Conservation (phyloP, 176 grass and related monocot genomes). For the Carex littledalei region DNA sequence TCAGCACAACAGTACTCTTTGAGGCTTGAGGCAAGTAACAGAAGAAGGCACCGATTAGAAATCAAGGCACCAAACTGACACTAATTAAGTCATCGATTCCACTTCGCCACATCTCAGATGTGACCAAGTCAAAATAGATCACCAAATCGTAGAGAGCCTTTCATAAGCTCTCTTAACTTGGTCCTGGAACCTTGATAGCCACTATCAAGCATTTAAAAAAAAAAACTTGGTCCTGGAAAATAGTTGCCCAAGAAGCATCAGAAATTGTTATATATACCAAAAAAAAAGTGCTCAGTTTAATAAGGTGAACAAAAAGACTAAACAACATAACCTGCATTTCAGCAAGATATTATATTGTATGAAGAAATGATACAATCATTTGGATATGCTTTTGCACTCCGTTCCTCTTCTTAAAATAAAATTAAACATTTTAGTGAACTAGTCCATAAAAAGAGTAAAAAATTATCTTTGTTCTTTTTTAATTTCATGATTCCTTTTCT, state of each 20-base stretch:
- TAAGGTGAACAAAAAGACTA: background rate
- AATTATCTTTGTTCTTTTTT: background rate
- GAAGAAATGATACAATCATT: background rate
- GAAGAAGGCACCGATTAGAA: background rate
- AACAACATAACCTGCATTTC: background rate
- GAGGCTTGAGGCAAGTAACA: background rate
- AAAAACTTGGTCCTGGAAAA: background rate
- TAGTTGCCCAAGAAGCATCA: background rate
- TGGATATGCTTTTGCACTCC: background rate
- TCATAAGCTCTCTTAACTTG: constrained; percentile 19
- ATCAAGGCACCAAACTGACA: background rate
- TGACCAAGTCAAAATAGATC: background rate
- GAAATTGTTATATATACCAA: background rate
- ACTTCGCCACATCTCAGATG: background rate
- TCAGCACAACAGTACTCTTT: background rate
- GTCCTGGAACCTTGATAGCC: background rate
- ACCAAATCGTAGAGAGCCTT: background rate
- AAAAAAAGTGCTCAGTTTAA: background rate
- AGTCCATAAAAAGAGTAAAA: background rate
- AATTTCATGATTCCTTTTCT: background rate
- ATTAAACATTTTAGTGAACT: constrained; percentile 4
- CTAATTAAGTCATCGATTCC: background rate
- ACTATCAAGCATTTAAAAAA: no score
- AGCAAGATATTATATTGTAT: background rate
- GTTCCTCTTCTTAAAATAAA: background rate